Base-by-base conservation (phyloP, 306 rosid species). In the Malus domestica region DNA sequence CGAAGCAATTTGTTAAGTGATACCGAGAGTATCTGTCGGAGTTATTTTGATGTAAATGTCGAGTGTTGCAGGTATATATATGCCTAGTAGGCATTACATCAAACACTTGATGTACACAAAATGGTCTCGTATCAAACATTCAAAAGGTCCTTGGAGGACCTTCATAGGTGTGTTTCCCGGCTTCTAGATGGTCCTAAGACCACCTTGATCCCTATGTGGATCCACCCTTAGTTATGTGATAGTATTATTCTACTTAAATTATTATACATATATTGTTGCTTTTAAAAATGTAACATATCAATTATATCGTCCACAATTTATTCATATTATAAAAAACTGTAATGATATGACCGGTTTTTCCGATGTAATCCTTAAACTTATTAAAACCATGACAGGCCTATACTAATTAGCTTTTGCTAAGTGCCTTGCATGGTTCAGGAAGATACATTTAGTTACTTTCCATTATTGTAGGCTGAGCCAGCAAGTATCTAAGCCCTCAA, bases 401-500 rank as follows among this genome's bases (percentile, higher is more conserved):
- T 42, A 42, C 45, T 27, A 61, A 61, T 27, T 61, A 61, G 38
- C 20, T 27, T 29, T 61, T 27, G 16, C 6, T 29, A 12, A 13
- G 67, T 61, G 30, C 42, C 38, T 40, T 64, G 54, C 61, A 49
- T 49, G 54, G 19, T 49, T 18, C 0, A 15, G 55, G 55, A 49
- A 49, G 55, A 49, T 15, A 49, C 55, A 16, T 49, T 49, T 14
- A 49, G 7, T 27, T 15, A 69, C 51, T 68, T 61, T 14, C 58
- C 58, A 46, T 6, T 16, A 22, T 73, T 15, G 66, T 38, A 61
- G 66, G 30, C 9, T 12, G 66, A 58, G 63, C 40, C 33, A 38
- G 42, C 42, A 42, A 59, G 64, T 68, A 58, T 40, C 71, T 27
- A 40, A 42, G 25, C 14, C 32, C 72, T 76, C 76, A 88, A 89